These are phyloP conservation scores for Straminergon stramineum DNA, from an alignment of 225 moss, liverwort and hornwort species.

Conservation along the genomic window DNA sequence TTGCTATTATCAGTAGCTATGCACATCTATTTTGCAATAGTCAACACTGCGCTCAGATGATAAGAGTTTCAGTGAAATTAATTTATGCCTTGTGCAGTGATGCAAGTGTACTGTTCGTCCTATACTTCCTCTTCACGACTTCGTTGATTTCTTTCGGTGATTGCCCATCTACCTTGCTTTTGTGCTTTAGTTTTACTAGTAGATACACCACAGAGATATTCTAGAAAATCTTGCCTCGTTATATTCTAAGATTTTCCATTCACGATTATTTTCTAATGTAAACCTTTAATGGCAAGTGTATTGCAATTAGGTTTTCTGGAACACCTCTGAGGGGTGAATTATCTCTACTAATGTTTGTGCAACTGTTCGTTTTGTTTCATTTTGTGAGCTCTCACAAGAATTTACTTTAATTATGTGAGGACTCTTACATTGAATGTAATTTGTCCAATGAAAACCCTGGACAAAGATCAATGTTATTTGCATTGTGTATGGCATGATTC, in stretches of 20 bases:
- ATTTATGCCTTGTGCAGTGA: constrained; percentile 43
- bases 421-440: not conserved
- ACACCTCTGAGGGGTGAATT: not conserved
- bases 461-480: not conserved
- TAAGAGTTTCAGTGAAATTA: not conserved
- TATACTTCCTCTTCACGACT: constrained; percentile 76
- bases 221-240: not conserved
- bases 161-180: not conserved
- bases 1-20: not conserved
- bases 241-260: not conserved
- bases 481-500: not conserved
- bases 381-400: not conserved
- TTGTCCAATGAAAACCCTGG: not conserved
- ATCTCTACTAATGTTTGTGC: not conserved
- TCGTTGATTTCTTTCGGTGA: constrained; percentile 81
- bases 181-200: not conserved
- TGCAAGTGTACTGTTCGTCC: constrained; percentile 59
- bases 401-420: not conserved
- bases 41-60: not conserved
- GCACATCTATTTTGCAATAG: not conserved
- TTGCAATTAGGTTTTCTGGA: not conserved
- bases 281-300: not conserved
- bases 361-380: not conserved
- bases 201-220: not conserved
- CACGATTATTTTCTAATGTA: not conserved